Conservation (phyloP, 1,284 basidiomycete species). For the Irpex sp. region DNA sequence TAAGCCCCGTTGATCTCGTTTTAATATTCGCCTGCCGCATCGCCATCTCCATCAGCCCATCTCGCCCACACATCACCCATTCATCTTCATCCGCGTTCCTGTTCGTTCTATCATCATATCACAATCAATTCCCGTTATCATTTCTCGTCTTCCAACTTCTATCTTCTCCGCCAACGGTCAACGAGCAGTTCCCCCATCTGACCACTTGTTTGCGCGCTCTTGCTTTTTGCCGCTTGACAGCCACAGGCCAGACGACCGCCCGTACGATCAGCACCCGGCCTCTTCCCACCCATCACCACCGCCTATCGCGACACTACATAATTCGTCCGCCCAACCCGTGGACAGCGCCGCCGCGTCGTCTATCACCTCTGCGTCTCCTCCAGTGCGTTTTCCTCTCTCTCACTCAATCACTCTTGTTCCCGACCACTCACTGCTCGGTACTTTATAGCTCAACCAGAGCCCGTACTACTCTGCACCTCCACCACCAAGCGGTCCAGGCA, state of each 20-base stretch:
- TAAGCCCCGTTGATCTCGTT: neutral
- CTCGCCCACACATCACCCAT: constrained; percentile 5
- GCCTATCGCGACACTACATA: constrained; percentile 51
- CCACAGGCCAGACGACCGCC: constrained; percentile 31
- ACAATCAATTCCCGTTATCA: constrained; percentile 18
- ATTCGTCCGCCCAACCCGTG: constrained; percentile 60
- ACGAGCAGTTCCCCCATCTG: neutral
- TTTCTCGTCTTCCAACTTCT: neutral
- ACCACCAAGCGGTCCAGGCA: constrained; percentile 8
- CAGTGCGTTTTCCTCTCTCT: constrained; percentile 23
- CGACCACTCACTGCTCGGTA: constrained; percentile 7
- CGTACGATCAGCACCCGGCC: constrained; percentile 34
- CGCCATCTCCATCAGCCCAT: constrained; percentile 3
- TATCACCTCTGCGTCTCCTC: constrained; percentile 50
- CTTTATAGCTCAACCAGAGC: constrained; percentile 2
- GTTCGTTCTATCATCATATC: constrained; percentile 2
- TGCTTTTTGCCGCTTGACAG: neutral
- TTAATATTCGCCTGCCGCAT: neutral
- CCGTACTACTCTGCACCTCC: constrained; percentile 4
- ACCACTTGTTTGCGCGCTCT: constrained; percentile 14
- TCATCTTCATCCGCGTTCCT: constrained; percentile 5
- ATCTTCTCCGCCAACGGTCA: neutral
- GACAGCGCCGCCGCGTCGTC: constrained; percentile 32
- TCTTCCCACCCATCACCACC: constrained; percentile 45
- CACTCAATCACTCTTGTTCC: constrained; percentile 24